Conservation (phyloP, 441 rosid species). For the Corymbia calophylla region DNA sequence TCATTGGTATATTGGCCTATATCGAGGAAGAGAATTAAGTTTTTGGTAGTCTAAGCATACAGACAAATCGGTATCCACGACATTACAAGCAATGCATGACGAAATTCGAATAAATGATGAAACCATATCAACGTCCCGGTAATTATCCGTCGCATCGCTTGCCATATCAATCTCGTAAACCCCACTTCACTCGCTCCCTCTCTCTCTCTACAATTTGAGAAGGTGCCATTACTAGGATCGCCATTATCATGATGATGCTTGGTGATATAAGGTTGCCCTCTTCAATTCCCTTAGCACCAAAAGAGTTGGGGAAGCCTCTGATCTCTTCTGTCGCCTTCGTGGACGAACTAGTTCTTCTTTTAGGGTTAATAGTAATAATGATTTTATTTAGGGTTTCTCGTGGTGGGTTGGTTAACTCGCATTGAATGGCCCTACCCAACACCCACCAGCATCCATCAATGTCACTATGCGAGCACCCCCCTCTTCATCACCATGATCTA, state of each 20-base stretch:
- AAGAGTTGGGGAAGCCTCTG: background rate
- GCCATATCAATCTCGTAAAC: background rate
- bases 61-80: background rate
- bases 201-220: background rate
- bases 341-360: background rate
- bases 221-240: background rate
- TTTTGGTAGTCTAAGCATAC: fast-evolving
- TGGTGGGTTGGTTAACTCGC: background rate
- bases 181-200: background rate
- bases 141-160: background rate
- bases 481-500: background rate
- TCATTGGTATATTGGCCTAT: background rate
- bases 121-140: background rate
- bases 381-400: background rate
- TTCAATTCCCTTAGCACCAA: background rate
- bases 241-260: background rate
- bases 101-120: background rate
- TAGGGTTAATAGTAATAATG: background rate
- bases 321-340: background rate
- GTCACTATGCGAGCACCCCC: background rate
- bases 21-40: background rate
- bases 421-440: background rate
- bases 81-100: background rate
- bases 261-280: background rate
- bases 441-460: background rate